Conservation (phyloP, 257 asterid genomes). For the Rehmannia glutinosa region DNA sequence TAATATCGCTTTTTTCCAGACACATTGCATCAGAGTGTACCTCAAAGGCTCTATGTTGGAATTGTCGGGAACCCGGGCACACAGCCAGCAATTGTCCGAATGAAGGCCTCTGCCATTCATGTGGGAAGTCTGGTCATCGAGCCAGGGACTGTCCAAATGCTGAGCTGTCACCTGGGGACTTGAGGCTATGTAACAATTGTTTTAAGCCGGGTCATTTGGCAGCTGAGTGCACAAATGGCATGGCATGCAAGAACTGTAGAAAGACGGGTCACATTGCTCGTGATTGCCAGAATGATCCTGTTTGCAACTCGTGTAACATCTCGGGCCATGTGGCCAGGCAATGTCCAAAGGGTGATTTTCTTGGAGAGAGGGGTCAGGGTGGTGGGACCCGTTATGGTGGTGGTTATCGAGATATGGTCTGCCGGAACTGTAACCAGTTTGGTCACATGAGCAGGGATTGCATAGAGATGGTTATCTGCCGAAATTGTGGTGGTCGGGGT, state of each 20-base stretch:
- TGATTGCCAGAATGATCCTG: conserved; percentile 55
- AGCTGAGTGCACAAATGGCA: conserved; percentile 48
- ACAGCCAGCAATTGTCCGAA: conserved; percentile 40
- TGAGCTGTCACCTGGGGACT: conserved; percentile 40
- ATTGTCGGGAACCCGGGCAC: conserved; percentile 53
- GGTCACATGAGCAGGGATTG: conserved; percentile 61
- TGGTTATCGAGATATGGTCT: conserved; percentile 34
- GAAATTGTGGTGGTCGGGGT: conserved; percentile 51
- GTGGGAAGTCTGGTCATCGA: conserved; percentile 46
- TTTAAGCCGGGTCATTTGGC: conserved; percentile 44
- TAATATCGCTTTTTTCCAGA: conserved; percentile 12
- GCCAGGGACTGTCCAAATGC: conserved; percentile 41
- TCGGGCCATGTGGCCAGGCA: conserved; percentile 48
- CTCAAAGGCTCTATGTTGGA: conserved; percentile 39
- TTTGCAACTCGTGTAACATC: conserved; percentile 53
- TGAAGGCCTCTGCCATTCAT: conserved; percentile 48
- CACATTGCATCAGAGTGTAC: conserved; percentile 46
- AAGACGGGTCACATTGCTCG: conserved; percentile 59
- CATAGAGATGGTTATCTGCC: conserved; percentile 34
- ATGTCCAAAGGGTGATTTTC: conserved; percentile 31
- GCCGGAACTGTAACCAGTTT: conserved; percentile 45
- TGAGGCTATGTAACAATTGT: conserved; percentile 48
- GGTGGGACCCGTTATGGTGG: conserved; percentile 27
- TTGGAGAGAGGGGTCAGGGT: conserved; percentile 33
- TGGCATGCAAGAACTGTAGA: conserved; percentile 63